Base-by-base conservation (phyloP, 805 yeast genomes). In the Alloascoidea africana region DNA sequence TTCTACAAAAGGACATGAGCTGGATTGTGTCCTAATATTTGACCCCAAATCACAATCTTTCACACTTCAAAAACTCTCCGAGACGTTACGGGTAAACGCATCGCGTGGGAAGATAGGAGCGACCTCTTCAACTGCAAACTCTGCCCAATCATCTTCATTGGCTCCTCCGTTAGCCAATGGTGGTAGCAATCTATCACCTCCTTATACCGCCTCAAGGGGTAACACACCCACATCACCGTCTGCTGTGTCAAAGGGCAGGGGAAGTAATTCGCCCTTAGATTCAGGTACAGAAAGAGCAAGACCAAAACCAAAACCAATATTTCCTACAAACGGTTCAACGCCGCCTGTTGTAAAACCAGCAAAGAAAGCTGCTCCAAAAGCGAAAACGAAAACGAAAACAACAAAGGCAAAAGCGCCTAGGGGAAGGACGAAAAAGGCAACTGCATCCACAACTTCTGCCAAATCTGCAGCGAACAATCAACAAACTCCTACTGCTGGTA, bases 1-100 rank as follows among this genome's bases (percentile, higher is more conserved):
- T 1, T 18, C 39, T 1, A 19, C 39, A 2, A 34, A 36, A 14
- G 36, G 42, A 1, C 39, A 38, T n/a, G 44, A 44, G 1, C 35
- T 46, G 3, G 51, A 50, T n/a, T 51, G 50, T 35, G 19, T 52
- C 2, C 27, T 52, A n/a, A 27, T 46, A 1, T 52, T 27, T 36
- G 47, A 50, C 33, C 44, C 44, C 15, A 19, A 37, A 11, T 14
- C 13, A 5, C 14, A 35, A 14, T 8, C 16, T 5, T 34, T 33
- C 13, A 17, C 32, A 32, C 13, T 34, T 4, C 19, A 34, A 17
- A 4, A 13, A 17, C 18, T 38, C 33, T 16, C 17, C 8, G 18
- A 36, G 13, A 34, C 32, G 17, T 6, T 38, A 4, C 16, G 40
- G 16, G 11, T 38, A n/a, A 34, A 34, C 18, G 18, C 37, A 18